A percentile compares a stretch with the other conserved stretches of the same genome.
Conservation (phyloP, 768 basidiomycete species). For the Phanerochaete sordida region DNA sequence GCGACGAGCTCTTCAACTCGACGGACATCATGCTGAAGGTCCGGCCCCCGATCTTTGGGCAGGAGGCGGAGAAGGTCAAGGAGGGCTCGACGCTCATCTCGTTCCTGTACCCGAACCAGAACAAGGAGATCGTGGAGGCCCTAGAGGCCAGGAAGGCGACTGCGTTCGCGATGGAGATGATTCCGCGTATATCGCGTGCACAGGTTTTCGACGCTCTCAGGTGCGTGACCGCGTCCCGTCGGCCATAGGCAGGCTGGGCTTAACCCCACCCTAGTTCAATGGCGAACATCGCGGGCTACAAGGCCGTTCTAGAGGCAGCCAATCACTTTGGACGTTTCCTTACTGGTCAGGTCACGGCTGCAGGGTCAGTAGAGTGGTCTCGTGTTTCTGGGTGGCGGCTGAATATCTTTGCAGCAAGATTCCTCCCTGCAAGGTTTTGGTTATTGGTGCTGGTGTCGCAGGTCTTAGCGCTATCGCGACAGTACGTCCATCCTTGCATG, state of each 20-base stretch:
- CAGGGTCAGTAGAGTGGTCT: constrained; percentile 54
- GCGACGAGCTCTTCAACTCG: constrained; percentile 60
- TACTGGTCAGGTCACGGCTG: constrained; percentile 89
- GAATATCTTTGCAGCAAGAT: constrained; percentile 43
- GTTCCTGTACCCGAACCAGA: constrained; percentile 81
- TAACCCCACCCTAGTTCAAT: constrained; percentile 59
- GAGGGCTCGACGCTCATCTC: constrained; percentile 79
- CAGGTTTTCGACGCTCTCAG: constrained; percentile 89
- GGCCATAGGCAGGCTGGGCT: background rate
- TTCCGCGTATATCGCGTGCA: constrained; percentile 87
- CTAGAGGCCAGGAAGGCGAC: constrained; percentile 65
- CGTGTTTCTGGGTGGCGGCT: background rate
- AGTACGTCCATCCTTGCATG: constrained; percentile 33
- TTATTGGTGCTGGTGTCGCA: constrained; percentile 88
- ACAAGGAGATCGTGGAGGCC: constrained; percentile 67
- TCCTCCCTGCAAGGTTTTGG: constrained; percentile 80
- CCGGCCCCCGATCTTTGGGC: constrained; percentile 62
- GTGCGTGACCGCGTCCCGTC: constrained; percentile 30
- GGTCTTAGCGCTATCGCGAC: constrained; percentile 87
- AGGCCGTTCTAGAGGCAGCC: constrained; percentile 87
- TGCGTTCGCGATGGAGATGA: constrained; percentile 88
- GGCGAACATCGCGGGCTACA: constrained; percentile 94
- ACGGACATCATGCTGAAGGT: constrained; percentile 87
- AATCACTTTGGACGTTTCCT: constrained; percentile 88
- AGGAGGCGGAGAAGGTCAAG: constrained; percentile 62